Evolutionary conservation across 2,329 filamentous ascomycete species (phyloP), one percentile per base, ranked within the genome.

Genomic region (Didymella arachidicola): DNA sequence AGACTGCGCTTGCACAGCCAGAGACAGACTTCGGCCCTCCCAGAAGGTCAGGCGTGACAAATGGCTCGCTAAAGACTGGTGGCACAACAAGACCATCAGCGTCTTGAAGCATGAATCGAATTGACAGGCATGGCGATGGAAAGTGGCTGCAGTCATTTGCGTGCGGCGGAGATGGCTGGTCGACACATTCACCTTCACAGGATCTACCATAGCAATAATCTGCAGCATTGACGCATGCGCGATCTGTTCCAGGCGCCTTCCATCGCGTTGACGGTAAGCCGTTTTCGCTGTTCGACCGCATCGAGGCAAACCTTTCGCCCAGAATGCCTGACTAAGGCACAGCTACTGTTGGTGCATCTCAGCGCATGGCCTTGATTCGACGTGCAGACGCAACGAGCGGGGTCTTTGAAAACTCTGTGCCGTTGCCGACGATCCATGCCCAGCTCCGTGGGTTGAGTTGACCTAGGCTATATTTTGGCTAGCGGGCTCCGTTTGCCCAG

Each of bases 371-470:
- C 32, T 41, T 66, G 57, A 70, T 66, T 69, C 57, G 64, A 57
- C 39, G 50, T 57, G 53, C 8, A 56, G 51, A 57, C 48, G 59
- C 63, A 64, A 64, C 60, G 56, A 68, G 68, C 66, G 67, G 69
- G 67, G 64, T 66, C 48, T 60, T n/a, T 50, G 65, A 72, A 70
- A 71, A 68, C 64, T 72, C 70, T 72, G 64, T 69, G 58, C 66
- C 67, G 68, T 54, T 64, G 60, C 66, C 64, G 65, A 61, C 46
- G 63, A 64, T 60, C 67, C 62, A 63, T 66, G 68, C 67, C 67
- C 67, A 69, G 67, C 54, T 50, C 57, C 45, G 58, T 56, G 67
- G 67, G 54, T 59, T 19, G 19, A 25, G n/a, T 27, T 8, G 2
- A 30, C 56, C 6, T 59, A 59, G 27, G 22, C 50, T 30, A n/a